Conservation (phyloP, 495 filamentous ascomycete genomes). For the Aspergillus biplanus region DNA sequence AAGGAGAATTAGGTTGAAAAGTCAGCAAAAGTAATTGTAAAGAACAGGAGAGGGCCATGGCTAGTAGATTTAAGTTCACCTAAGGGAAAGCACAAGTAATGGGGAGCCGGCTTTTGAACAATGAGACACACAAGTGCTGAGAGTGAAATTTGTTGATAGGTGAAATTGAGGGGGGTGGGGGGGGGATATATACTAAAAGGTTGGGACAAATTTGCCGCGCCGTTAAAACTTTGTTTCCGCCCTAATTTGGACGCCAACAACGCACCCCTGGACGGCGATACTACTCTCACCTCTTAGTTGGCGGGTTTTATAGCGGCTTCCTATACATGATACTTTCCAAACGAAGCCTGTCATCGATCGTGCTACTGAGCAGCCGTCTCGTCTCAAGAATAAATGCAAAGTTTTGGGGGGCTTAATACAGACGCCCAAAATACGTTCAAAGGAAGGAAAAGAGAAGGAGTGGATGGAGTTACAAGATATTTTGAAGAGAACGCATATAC, state of each 20-base stretch:
- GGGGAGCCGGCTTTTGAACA: background rate
- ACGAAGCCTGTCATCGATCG: too few species aligned
- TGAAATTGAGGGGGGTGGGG: background rate
- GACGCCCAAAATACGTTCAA: too few species aligned
- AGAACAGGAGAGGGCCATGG: background rate
- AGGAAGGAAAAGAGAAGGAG: too few species aligned
- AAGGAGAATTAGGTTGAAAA: background rate
- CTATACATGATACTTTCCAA: too few species aligned
- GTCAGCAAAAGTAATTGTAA: slow-evolving; percentile 4
- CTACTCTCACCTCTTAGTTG: too few species aligned
- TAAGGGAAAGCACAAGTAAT: background rate
- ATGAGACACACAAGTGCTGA: background rate
- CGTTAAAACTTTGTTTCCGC: slow-evolving; percentile 13
- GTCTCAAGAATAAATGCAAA: too few species aligned
- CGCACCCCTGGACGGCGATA: background rate
- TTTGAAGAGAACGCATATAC: too few species aligned
- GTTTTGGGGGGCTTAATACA: too few species aligned
- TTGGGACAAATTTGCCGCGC: slow-evolving; percentile 13
- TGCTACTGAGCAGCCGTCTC: too few species aligned
- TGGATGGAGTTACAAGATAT: too few species aligned
- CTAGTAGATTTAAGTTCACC: slow-evolving; percentile 10
- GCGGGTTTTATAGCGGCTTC: too few species aligned
- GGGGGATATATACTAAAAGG: slow-evolving; percentile 4
- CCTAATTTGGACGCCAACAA: background rate
- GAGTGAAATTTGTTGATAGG: background rate